These are phyloP conservation scores for Anthoceros angustus DNA, from an alignment of 225 moss, liverwort and hornwort genomes.

Conservation along the genomic window DNA sequence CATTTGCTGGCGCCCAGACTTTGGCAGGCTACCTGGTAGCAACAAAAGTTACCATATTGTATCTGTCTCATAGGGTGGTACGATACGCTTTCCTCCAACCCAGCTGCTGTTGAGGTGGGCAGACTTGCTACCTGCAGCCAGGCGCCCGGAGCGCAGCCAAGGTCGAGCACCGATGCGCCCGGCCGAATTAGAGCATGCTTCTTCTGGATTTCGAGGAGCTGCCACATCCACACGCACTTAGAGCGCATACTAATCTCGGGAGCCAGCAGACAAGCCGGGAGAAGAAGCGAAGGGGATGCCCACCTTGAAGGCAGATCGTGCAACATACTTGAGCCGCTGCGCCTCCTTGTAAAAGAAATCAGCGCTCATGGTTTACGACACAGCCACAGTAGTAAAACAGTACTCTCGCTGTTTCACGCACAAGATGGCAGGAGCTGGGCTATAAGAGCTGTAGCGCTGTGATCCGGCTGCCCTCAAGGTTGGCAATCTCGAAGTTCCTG, in stretches of 20 bases:
- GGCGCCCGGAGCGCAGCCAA: constrained; percentile 94
- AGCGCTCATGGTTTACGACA: constrained; percentile 42
- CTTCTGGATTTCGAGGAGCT: constrained; percentile 89
- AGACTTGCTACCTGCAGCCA: constrained; percentile 56
- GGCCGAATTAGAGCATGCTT: constrained; percentile 60
- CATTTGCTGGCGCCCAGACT: constrained; percentile 50
- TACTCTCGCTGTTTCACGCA: no score
- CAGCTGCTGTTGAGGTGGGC: neutral
- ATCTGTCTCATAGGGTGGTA: neutral
- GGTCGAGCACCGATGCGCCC: constrained; percentile 65
- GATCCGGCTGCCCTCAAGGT: no score
- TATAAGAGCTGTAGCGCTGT: no score
- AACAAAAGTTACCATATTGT: constrained; percentile 4
- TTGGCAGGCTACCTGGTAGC: constrained; percentile 76
- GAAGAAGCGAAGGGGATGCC: neutral
- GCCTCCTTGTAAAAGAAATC: constrained; percentile 92
- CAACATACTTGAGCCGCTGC: constrained; percentile 78
- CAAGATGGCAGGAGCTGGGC: no score
- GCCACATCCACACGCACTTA: constrained; percentile 8
- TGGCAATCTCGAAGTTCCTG: no score
- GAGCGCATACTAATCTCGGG: neutral
- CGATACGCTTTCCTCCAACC: neutral
- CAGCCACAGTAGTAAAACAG: neutral
- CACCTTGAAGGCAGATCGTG: constrained; percentile 92
- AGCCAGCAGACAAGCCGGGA: neutral